Conservation (phyloP, 257 asterid species). For the Nicotiana benthamiana region DNA sequence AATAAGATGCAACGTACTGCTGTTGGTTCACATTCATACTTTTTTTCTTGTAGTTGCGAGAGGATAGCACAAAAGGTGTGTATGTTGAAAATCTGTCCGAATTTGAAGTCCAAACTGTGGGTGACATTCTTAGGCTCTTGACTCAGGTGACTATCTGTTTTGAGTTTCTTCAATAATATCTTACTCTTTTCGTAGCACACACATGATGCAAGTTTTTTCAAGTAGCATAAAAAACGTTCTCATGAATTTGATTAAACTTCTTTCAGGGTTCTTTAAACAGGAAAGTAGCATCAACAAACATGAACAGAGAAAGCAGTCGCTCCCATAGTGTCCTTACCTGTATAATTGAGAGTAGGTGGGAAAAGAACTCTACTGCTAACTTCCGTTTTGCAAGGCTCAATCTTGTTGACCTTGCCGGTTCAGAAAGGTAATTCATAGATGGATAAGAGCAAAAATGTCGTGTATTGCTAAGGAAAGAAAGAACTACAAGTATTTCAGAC, state of each 20-base stretch:
- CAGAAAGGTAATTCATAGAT: conserved; percentile 58
- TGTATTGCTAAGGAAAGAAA: conserved; percentile 4
- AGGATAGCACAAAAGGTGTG: conserved; percentile 83
- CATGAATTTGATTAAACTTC: conserved; percentile 12
- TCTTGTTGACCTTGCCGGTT: conserved; percentile 99
- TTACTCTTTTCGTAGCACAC: not conserved
- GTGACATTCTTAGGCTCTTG: conserved; percentile 82
- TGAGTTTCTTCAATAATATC: not conserved
- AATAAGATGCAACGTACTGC: not conserved
- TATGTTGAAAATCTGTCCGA: conserved; percentile 94
- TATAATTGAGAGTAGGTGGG: conserved; percentile 96
- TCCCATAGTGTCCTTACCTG: conserved; percentile 97
- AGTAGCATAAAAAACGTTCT: not conserved
- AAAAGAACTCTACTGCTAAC: conserved; percentile 74
- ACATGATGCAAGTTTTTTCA: not conserved
- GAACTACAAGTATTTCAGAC: not conserved
- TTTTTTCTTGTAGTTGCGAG: conserved; percentile 51
- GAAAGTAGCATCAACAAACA: conserved; percentile 90
- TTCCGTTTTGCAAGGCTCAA: conserved; percentile 89
- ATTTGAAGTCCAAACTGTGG: conserved; percentile 81
- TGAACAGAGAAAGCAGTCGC: conserved; percentile 99
- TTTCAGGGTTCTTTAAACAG: conserved; percentile 82
- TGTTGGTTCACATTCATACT: conserved; percentile 11
- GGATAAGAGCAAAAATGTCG: not conserved
- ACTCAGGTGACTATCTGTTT: conserved; percentile 49